Conservation (phyloP, 2,329 filamentous ascomycete species). For the Dactylellina cionopaga region DNA sequence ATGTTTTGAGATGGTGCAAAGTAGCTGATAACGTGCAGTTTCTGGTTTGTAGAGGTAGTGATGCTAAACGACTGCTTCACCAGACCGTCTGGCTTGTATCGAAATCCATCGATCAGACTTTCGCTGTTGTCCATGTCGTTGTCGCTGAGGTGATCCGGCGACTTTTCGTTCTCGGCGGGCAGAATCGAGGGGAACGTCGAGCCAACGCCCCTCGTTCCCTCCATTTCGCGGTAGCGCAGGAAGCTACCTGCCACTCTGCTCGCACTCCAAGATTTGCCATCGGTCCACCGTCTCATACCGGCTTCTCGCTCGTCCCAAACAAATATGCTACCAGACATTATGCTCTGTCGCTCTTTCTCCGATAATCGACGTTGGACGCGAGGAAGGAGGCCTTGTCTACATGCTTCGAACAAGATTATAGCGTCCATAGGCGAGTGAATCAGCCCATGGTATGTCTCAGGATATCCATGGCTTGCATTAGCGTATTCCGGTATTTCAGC, state of each 20-base stretch:
- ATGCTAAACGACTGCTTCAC: slow-evolving; percentile 99
- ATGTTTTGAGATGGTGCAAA: slow-evolving; percentile 78
- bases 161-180: slow-evolving; percentile 71
- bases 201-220: slow-evolving; percentile 88
- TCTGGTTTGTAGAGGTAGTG: slow-evolving; percentile 87
- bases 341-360: slow-evolving; percentile 95
- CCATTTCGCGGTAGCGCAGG: slow-evolving; percentile 97
- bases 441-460: slow-evolving; percentile 95
- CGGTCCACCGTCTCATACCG: slow-evolving; percentile 97
- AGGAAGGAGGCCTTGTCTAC: slow-evolving; percentile 85
- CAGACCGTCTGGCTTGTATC: slow-evolving; percentile 93
- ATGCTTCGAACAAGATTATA: slow-evolving; percentile 98
- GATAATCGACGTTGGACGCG: slow-evolving; percentile 91
- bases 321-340: slow-evolving; percentile 95
- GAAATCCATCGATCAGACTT: slow-evolving; percentile 84
- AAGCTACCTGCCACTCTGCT: slow-evolving; percentile 98
- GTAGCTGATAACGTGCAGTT: slow-evolving; percentile 97
- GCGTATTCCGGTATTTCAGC: too few species aligned
- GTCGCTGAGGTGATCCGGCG: slow-evolving; percentile 80
- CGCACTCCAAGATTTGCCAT: slow-evolving; percentile 98
- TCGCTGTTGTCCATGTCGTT: slow-evolving; percentile 81
- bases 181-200: slow-evolving; percentile 69
- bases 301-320: slow-evolving; percentile 99
- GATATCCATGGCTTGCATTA: too few species aligned
- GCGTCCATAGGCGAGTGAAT: slow-evolving; percentile 96